phyloP scores from a whole-genome alignment of 2,329 filamentous ascomycete species.

The Alternaria sp. region DNA sequence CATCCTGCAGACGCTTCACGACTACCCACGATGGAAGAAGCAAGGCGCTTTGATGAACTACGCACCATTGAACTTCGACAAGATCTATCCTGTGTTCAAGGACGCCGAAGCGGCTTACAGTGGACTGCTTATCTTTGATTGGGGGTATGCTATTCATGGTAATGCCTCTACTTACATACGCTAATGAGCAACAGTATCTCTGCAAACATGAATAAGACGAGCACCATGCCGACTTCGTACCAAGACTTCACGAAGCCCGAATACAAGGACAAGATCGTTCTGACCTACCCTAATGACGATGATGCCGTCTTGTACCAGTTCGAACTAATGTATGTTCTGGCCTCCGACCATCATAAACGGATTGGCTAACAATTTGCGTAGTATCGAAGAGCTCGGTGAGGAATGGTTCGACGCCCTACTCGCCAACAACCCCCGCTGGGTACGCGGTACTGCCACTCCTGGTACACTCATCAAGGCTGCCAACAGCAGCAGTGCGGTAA shows the following conservation, averaged over 20 bases:
- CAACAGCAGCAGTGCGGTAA: constrained; percentile 27
- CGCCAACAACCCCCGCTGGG: constrained; percentile 60
- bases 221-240: constrained; percentile 48
- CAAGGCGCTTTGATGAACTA: constrained; percentile 59
- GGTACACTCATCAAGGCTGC: constrained; percentile 39
- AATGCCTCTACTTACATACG: not conserved
- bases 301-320: constrained; percentile 62
- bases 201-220: constrained; percentile 44
- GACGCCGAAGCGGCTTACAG: constrained; percentile 54
- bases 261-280: constrained; percentile 50
- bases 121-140: constrained; percentile 48
- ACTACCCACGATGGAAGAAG: constrained; percentile 60
- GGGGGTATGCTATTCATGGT: constrained; percentile 16
- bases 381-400: constrained; percentile 49
- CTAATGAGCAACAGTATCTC: constrained; percentile 36
- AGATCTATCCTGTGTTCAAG: constrained; percentile 52
- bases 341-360: not conserved
- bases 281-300: constrained; percentile 66
- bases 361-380: constrained; percentile 6
- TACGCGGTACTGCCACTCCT: constrained; percentile 59
- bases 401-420: constrained; percentile 58
- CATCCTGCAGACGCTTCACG: constrained; percentile 59
- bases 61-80: constrained; percentile 55
- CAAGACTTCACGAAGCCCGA: constrained; percentile 56
- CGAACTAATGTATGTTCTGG: constrained; percentile 50